A percentile compares a stretch with the other conserved stretches of the same genome.
Evolutionary conservation across 768 basidiomycete genomes (phyloP).

Genomic region (Podaxis mareebaensis): DNA sequence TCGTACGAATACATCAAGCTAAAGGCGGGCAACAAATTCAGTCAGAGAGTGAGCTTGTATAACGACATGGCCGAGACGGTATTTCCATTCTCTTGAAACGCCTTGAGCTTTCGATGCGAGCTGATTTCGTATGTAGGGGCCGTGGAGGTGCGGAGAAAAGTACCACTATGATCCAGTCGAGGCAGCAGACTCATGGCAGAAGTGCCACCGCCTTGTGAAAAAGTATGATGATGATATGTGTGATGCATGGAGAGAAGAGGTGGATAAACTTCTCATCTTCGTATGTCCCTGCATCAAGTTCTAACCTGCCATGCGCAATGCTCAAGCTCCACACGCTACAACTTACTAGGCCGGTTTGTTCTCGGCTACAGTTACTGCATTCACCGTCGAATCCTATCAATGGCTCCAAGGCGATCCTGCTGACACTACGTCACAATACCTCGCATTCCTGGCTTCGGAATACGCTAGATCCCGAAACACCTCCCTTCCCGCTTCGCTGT

Average conservation of each 20-base stretch:
- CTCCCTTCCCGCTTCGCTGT: not conserved
- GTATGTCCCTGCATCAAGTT: constrained; percentile 20
- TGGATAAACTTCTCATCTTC: constrained; percentile 33
- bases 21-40: not conserved
- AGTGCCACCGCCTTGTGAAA: constrained; percentile 24
- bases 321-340: not conserved
- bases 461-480: constrained; percentile 8
- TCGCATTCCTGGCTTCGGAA: constrained; percentile 19
- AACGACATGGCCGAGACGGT: not conserved
- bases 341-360: constrained; percentile 39
- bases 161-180: constrained; percentile 21
- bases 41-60: not conserved
- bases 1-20: not conserved
- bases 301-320: not conserved
- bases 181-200: constrained; percentile 27
- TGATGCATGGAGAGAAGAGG: constrained; percentile 31
- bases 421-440: constrained; percentile 26
- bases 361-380: constrained; percentile 38
- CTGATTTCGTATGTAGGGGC: not conserved
- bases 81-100: not conserved
- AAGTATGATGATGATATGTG: constrained; percentile 31
- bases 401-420: constrained; percentile 30
- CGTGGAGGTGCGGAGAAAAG: constrained; percentile 23
- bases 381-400: constrained; percentile 37
- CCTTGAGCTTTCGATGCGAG: not conserved